These are phyloP conservation scores for Tulasnella sp. DNA, from an alignment of 768 basidiomycete species.

Conservation along the genomic window DNA sequence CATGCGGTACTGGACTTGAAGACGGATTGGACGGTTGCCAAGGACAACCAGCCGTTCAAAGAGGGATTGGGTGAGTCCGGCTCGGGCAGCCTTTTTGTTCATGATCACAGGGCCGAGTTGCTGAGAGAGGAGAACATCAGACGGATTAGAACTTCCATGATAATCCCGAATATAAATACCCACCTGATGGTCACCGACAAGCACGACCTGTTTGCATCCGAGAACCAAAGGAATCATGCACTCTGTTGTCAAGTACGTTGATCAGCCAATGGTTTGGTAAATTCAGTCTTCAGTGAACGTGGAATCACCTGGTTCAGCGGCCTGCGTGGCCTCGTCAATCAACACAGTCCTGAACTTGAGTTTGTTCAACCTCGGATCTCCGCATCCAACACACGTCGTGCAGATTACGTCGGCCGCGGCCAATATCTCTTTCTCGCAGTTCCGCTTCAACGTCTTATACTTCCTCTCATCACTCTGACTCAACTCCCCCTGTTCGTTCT, in stretches of 20 bases:
- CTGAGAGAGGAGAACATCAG: constrained; percentile 27
- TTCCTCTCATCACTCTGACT: constrained; percentile 95
- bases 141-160: not conserved
- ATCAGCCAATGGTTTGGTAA: not conserved
- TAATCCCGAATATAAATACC: no score
- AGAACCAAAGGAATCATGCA: constrained; percentile 99
- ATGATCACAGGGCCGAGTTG: constrained; percentile 99
- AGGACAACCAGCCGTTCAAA: constrained; percentile 96
- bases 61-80: constrained; percentile 93
- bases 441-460: constrained; percentile 89
- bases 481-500: constrained; percentile 95
- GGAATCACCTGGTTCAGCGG: constrained; percentile 79
- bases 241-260: constrained; percentile 42
- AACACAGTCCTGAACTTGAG: constrained; percentile 97
- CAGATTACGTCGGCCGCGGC: constrained; percentile 95
- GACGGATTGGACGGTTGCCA: constrained; percentile 90
- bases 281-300: constrained; percentile 4
- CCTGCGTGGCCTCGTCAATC: constrained; percentile 97
- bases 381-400: constrained; percentile 94
- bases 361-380: constrained; percentile 91
- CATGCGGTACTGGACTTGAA: constrained; percentile 99
- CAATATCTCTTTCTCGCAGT: constrained; percentile 97
- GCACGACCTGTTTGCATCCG: constrained; percentile 96
- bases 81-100: constrained; percentile 99
- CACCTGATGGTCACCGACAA: constrained; percentile 87